Evolutionary conservation across 495 filamentous ascomycete genomes (phyloP).

Genomic region (Penicillium psychrofluorescens): DNA sequence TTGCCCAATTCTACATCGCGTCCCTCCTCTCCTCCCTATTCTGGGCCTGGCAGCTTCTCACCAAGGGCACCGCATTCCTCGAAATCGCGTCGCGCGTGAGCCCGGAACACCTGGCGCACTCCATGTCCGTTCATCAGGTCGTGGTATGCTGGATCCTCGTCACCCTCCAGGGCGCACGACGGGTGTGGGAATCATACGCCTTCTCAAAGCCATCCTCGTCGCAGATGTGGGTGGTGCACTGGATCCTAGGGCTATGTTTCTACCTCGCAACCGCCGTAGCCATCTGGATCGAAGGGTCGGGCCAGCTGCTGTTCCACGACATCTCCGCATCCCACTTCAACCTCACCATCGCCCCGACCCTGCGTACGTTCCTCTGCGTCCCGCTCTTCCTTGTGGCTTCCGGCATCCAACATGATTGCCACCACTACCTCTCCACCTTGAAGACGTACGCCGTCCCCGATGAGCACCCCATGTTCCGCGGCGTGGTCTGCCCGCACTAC

Average conservation of each 20-base stretch:
- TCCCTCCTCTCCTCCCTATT: slow-evolving; percentile 66
- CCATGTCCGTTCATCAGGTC: slow-evolving; percentile 61
- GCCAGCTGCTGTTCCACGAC: slow-evolving; percentile 42
- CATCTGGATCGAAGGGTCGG: slow-evolving; percentile 80
- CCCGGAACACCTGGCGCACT: slow-evolving; percentile 26
- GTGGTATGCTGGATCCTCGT: slow-evolving; percentile 63
- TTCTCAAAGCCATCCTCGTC: slow-evolving; percentile 60
- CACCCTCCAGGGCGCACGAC: slow-evolving; percentile 62
- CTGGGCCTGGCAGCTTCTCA: slow-evolving; percentile 65
- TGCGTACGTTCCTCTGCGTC: slow-evolving; percentile 54
- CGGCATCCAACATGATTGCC: slow-evolving; percentile 71
- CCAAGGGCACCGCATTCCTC: slow-evolving; percentile 42
- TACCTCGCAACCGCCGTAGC: slow-evolving; percentile 66
- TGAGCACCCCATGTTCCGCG: slow-evolving; percentile 57
- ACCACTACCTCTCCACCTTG: slow-evolving; percentile 70
- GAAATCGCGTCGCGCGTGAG: slow-evolving; percentile 29
- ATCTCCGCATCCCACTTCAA: slow-evolving; percentile 27
- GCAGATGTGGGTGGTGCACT: slow-evolving; percentile 79
- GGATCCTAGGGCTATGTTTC: slow-evolving; percentile 68
- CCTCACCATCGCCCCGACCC: slow-evolving; percentile 37
- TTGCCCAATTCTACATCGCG: slow-evolving; percentile 76
- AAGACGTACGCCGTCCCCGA: slow-evolving; percentile 78
- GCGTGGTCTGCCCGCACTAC: slow-evolving; percentile 83
- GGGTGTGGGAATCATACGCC: slow-evolving; percentile 62
- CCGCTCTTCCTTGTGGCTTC: slow-evolving; percentile 69